Base-by-base conservation (phyloP, 129 eudicot species). In the Erigeron canadensis region DNA sequence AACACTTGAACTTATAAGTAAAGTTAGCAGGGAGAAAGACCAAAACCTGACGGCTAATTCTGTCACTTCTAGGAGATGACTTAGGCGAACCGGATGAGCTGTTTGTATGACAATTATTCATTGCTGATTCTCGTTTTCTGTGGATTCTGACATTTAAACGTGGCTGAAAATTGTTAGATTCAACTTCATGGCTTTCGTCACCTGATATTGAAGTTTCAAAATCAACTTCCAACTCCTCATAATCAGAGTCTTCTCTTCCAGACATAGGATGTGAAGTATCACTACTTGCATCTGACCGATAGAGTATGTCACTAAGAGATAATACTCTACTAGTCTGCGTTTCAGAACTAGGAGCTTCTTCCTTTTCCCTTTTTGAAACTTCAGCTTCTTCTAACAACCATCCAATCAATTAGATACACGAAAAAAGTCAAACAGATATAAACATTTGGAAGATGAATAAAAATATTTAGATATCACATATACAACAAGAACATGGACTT, bases 241-340 rank as follows among this genome's bases (percentile, higher is more conserved):
- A 84, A 73, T 94, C 99, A 44, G 99, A 87, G 65, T 90, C 95
- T 62, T 90, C 99, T 75, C 96, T 84, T 43, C 80, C 99, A 39
- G 90, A 89, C 80, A 86, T 72, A 46, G 82, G 88, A 55, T 75
- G 84, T 43, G 89, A 89, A 71, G 88, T 77, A 77, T 89, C 92
- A 70, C 84, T 86, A 69, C 85, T 83, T 63, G 87, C 85, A 48
- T 84, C 99, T 34, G 97, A 80, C 15, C 86, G 89, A 63, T 86
- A 85, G 16, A 87, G 84, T 82, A 89, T 86, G 68, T 92, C 95
- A 77, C 88, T 93, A 67, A 87, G 75, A 55, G 96, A 89, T 70
- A 89, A 54, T 51, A 82, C 79, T 74, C 90, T 81, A 63, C 77
- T 78, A 39, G 81, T 73, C 62, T 60, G 83, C 59, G 85, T 58